phyloP scores from a whole-genome alignment of 495 filamentous ascomycete species.

The Aspergillus egyptiacus region DNA sequence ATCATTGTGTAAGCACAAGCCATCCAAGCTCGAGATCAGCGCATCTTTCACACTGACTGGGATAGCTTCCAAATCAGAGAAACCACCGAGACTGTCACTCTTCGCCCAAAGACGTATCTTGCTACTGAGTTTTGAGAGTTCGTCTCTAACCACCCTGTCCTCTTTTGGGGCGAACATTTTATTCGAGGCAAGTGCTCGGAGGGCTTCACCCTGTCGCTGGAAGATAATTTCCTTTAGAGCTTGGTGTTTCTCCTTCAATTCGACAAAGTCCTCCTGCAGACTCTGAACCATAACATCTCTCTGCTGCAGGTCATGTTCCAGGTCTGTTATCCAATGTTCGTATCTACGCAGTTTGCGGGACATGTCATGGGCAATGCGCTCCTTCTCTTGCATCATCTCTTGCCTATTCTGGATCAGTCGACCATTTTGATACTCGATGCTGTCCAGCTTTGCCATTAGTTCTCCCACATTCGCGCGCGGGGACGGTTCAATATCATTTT shows the following conservation, averaged over 20 bases:
- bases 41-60: background rate
- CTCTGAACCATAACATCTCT: too few relatives aligned
- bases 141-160: background rate
- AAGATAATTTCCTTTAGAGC: background rate
- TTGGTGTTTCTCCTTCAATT: background rate
- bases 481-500: too few relatives aligned
- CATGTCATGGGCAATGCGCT: background rate
- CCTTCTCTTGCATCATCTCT: background rate
- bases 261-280: background rate
- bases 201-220: background rate
- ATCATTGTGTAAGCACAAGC: background rate
- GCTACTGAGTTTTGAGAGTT: slow-evolving; percentile 1
- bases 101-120: slow-evolving; percentile 8
- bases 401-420: too few relatives aligned
- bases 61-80: background rate
- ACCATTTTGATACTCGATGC: too few relatives aligned
- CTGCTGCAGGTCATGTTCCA: too few relatives aligned
- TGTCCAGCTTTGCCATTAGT: too few relatives aligned
- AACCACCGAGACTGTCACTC: slow-evolving; percentile 1
- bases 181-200: background rate
- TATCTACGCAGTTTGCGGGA: too few relatives aligned
- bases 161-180: slow-evolving; percentile 3
- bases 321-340: too few relatives aligned
- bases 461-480: too few relatives aligned
- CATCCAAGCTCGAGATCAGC: background rate